These are phyloP conservation scores for Ambrosia trifida DNA, from an alignment of 129 eudicot species.

Conservation along the genomic window DNA sequence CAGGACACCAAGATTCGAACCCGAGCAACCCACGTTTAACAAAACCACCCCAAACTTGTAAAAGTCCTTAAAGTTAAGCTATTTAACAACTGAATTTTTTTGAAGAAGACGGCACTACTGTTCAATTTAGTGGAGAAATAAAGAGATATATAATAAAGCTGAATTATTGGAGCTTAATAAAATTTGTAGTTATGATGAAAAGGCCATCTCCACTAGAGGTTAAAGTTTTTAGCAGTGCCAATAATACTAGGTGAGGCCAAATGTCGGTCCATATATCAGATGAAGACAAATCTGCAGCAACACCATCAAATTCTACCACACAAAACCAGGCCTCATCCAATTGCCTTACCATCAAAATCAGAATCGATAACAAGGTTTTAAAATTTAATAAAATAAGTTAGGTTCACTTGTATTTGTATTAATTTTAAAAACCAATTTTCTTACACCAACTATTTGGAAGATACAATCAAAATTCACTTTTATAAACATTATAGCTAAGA, in stretches of 20 bases:
- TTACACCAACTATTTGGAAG: background rate
- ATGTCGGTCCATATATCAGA: conserved; percentile 18
- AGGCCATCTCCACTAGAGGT: background rate
- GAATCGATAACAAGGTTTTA: background rate
- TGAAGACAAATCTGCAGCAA: conserved; percentile 11
- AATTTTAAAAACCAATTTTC: background rate
- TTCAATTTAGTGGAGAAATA: too few species aligned
- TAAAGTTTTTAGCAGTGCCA: background rate
- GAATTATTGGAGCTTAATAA: conserved; percentile 3
- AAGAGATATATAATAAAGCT: too few species aligned
- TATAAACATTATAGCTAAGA: too few species aligned
- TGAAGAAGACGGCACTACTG: too few species aligned
- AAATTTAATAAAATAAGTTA: background rate
- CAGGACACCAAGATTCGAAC: too few species aligned
- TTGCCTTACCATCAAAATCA: conserved; percentile 10
- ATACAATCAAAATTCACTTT: too few species aligned
- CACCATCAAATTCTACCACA: conserved; percentile 14
- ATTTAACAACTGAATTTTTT: too few species aligned
- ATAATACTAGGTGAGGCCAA: conserved; percentile 12
- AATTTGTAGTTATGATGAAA: background rate
- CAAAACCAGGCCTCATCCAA: conserved; percentile 14
- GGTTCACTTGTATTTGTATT: background rate
- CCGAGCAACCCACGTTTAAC: too few species aligned
- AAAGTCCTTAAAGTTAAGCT: too few species aligned
- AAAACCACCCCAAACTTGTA: too few species aligned